Evolutionary conservation across 768 basidiomycete species (phyloP), one percentile per base, ranked within the genome.

Genomic region (Panus rudis): DNA sequence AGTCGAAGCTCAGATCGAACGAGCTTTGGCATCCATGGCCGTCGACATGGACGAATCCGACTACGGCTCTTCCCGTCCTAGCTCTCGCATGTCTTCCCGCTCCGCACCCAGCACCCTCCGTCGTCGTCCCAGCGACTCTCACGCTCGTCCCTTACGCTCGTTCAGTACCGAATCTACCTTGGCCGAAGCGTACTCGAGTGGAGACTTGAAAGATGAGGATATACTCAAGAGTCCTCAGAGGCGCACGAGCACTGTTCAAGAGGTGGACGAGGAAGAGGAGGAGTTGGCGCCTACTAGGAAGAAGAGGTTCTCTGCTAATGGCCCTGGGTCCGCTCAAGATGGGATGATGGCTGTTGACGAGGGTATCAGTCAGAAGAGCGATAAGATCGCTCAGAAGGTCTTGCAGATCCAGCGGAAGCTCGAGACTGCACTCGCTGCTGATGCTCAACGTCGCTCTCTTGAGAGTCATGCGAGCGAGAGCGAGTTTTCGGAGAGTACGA

Each of bases 351-450:
- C 86, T n/a, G 85, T 89, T 13, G 89, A 91, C 52, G 82, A 87
- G 59, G 81, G 82, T 34, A 89, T 92, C 60, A 85, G 78, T 50
- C 73, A 81, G 56, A 81, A 82, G 59, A 91, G 84, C 51, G 92
- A 93, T 53, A 80, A 77, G 56, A 92, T 96, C 43, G 84, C 88
- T 20, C 79, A 86, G 59, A 90, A 92, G 62, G 86, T 96, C 35
- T 56, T 85, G 37, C 79, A 85, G 62, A 93, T 96, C 46, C 91
- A 94, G 65, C 80, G 86, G 51, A 94, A 93, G 89, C 69, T 92
- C 43, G 90, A 91, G 60, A 72, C 69, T 27, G 89, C 89, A 4
- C 63, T 91, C 33, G 70, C 78, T 10, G 63, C 76, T 6, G 86
- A 88, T 27, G 75, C 69, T 28, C 71, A 66, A 25, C 59, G 45